These are phyloP conservation scores for Kwoniella shivajii DNA, from an alignment of 1,284 basidiomycete genomes.

Conservation along the genomic window DNA sequence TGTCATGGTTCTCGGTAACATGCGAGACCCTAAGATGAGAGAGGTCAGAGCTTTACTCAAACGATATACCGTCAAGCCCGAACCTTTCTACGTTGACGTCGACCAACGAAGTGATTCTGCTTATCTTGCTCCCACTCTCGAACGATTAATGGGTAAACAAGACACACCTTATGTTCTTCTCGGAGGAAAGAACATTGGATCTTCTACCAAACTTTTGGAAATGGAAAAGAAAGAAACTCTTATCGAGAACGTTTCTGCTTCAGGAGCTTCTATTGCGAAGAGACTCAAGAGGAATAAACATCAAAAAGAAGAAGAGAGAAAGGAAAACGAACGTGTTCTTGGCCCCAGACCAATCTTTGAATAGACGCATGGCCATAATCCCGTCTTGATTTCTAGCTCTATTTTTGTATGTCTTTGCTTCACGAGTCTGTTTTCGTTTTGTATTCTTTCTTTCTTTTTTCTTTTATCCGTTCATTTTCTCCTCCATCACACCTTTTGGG, in stretches of 20 bases:
- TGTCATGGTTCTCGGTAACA: slow-evolving; percentile 28
- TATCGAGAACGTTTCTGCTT: slow-evolving; percentile 14
- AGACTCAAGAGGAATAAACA: slow-evolving; percentile 39
- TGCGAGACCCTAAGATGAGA: slow-evolving; percentile 30
- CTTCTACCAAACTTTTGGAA: slow-evolving; percentile 16
- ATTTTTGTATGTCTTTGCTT: background rate
- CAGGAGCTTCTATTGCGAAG: slow-evolving; percentile 26
- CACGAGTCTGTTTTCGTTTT: background rate
- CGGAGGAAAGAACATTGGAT: slow-evolving; percentile 17
- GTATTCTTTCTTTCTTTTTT: background rate
- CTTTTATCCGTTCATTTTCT: background rate
- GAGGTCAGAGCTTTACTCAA: slow-evolving; percentile 18
- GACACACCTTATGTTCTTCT: slow-evolving; percentile 23
- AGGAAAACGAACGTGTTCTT: slow-evolving; percentile 39
- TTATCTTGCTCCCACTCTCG: slow-evolving; percentile 17
- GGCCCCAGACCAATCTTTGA: slow-evolving; percentile 29
- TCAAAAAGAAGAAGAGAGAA: slow-evolving; percentile 34
- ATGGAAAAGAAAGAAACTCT: slow-evolving; percentile 25
- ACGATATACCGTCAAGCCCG: slow-evolving; percentile 27
- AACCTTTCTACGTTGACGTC: slow-evolving; percentile 30
- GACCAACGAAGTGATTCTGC: slow-evolving; percentile 26
- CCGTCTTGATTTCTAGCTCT: background rate
- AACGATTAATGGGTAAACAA: slow-evolving; percentile 24
- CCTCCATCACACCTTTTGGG: background rate
- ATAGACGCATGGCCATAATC: background rate